Evolutionary conservation across 345 rosid species (phyloP).

Genomic region (Salix purpurea): DNA sequence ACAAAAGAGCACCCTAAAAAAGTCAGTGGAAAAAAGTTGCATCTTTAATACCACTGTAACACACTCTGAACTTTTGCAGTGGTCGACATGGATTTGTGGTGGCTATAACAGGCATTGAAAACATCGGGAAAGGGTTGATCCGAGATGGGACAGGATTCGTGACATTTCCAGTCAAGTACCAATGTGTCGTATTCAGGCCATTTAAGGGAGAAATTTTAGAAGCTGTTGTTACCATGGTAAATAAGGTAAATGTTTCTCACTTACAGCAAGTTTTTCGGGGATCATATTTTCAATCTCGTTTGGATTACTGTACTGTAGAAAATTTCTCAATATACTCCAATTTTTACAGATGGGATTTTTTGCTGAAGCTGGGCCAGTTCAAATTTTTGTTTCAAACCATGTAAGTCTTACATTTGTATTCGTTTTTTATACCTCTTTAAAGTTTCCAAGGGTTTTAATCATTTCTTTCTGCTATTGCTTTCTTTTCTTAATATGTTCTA

Average conservation of each 20-base stretch:
- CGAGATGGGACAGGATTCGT: slow-evolving; percentile 88
- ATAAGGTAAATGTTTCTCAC: slow-evolving; percentile 43
- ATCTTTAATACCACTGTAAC: not conserved
- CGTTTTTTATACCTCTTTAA: not conserved
- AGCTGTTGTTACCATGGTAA: slow-evolving; percentile 89
- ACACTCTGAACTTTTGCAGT: slow-evolving; percentile 31
- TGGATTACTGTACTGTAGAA: not conserved
- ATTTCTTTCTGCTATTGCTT: not conserved
- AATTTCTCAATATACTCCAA: not conserved
- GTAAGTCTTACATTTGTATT: slow-evolving; percentile 38
- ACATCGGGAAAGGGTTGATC: slow-evolving; percentile 81
- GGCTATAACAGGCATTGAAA: slow-evolving; percentile 81
- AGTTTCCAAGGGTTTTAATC: not conserved
- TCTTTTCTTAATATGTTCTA: not conserved
- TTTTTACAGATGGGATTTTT: slow-evolving; percentile 82
- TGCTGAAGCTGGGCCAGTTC: slow-evolving; percentile 97
- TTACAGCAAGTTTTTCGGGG: not conserved
- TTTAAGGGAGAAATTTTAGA: slow-evolving; percentile 88
- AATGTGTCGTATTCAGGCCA: slow-evolving; percentile 85
- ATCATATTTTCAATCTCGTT: not conserved
- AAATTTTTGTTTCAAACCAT: slow-evolving; percentile 91
- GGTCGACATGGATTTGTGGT: slow-evolving; percentile 92
- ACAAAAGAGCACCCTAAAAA: too few species aligned
- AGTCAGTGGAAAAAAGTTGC: too few species aligned
- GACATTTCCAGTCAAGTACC: slow-evolving; percentile 79